These are phyloP conservation scores for Nicotiana attenuata DNA, from an alignment of 257 asterid species.

Conservation along the genomic window DNA sequence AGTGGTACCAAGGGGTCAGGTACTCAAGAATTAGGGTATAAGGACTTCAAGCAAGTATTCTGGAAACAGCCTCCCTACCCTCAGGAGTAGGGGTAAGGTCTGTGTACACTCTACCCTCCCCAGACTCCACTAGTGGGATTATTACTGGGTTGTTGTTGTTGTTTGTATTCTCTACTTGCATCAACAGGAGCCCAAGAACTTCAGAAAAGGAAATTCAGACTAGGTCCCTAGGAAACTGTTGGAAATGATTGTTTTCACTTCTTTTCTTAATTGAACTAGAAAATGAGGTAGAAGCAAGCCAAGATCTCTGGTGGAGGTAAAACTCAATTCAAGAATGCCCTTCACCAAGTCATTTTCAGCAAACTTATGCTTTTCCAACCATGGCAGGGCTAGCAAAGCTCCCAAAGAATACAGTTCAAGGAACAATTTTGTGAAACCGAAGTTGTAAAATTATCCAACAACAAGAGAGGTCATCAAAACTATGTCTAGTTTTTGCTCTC, in stretches of 20 bases:
- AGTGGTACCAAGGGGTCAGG: not conserved
- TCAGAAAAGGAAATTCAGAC: not conserved
- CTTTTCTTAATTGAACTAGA: not conserved
- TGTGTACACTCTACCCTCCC: no score
- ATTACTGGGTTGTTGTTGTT: no score
- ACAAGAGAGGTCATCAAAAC: not conserved
- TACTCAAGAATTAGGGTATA: not conserved
- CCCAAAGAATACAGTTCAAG: not conserved
- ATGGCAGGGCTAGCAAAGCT: not conserved
- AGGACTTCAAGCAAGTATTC: not conserved
- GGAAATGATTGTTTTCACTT: not conserved
- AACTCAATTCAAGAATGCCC: not conserved
- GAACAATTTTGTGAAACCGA: not conserved
- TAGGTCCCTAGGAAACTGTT: not conserved
- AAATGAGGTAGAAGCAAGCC: not conserved
- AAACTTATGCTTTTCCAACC: not conserved
- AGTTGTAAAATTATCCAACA: constrained; percentile 1
- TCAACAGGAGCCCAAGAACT: not conserved
- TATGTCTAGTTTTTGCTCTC: not conserved
- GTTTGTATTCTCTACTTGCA: not conserved
- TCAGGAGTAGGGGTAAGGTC: no score
- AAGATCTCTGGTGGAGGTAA: not conserved
- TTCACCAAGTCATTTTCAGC: not conserved
- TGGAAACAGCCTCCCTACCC: not conserved
- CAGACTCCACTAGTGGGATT: no score